Evolutionary conservation across 352 stramenopile genomes (phyloP).

Genomic region (Phytophthora quininea): DNA sequence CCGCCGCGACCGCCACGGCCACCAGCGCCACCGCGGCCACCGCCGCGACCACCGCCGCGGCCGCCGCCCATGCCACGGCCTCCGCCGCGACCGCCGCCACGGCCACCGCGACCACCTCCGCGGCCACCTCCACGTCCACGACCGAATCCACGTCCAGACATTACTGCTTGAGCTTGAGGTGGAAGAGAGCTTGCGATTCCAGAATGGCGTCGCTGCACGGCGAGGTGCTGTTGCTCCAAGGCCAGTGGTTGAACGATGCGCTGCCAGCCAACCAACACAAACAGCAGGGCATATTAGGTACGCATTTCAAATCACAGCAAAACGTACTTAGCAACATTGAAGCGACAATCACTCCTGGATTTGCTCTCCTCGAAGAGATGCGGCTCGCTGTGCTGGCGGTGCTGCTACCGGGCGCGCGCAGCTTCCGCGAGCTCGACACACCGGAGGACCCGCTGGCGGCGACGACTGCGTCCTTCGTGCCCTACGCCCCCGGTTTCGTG

Average conservation of each 20-base stretch:
- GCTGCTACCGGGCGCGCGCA: constrained; percentile 6
- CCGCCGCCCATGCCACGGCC: constrained; percentile 52
- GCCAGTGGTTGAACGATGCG: constrained; percentile 29
- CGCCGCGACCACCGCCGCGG: constrained; percentile 49
- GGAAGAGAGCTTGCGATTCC: constrained; percentile 23
- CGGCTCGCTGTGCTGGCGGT: constrained; percentile 7
- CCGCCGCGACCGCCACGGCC: constrained; percentile 43
- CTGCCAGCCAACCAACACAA: constrained; percentile 36
- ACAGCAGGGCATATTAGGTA: too few species aligned
- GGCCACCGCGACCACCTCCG: constrained; percentile 37
- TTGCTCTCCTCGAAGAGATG: constrained; percentile 1
- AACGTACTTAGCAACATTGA: constrained; percentile 4
- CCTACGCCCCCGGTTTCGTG: constrained; percentile 83
- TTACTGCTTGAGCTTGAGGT: constrained; percentile 23
- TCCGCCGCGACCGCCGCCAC: constrained; percentile 44
- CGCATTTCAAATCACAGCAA: too few species aligned
- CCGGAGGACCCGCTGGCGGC: constrained; percentile 32
- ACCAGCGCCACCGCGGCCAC: constrained; percentile 48
- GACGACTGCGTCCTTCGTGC: constrained; percentile 70
- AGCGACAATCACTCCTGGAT: constrained; percentile 1
- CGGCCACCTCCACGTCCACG: constrained; percentile 53
- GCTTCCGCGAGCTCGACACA: constrained; percentile 51
- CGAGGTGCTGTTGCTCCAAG: not conserved
- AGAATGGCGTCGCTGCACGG: constrained; percentile 16
- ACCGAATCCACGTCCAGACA: constrained; percentile 71